These are phyloP conservation scores for Endotrypanum monterogeii DNA, from an alignment of 208 protist species.

Conservation along the genomic window DNA sequence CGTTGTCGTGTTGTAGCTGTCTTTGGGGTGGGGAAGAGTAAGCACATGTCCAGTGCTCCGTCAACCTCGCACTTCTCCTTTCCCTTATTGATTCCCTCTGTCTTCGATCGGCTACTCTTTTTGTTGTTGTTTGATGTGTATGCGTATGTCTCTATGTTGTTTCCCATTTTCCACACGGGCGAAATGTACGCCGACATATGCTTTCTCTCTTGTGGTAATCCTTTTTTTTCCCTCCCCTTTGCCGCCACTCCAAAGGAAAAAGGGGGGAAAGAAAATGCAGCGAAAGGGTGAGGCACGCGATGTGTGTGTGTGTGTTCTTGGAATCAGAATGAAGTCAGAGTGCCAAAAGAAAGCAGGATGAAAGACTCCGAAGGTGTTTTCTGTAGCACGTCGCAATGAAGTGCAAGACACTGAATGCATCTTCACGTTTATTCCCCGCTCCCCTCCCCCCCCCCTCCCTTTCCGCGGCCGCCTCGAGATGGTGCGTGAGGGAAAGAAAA, in stretches of 20 bases:
- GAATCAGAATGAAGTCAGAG: not conserved
- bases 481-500: not conserved
- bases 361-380: not conserved
- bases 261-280: not conserved
- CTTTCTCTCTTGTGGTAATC: not conserved
- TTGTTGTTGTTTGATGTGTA: not conserved
- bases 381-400: not conserved
- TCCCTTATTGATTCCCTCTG: not conserved
- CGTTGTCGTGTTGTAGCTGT: not conserved
- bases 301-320: not conserved
- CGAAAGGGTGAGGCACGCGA: not conserved
- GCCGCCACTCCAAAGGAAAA: not conserved
- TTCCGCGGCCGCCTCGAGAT: not conserved
- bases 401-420: not conserved
- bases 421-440: not conserved
- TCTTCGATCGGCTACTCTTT: not conserved
- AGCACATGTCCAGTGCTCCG: not conserved
- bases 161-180: not conserved
- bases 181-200: not conserved
- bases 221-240: not conserved
- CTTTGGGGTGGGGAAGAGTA: not conserved
- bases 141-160: not conserved
- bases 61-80: not conserved
- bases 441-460: not conserved
- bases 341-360: not conserved